Base-by-base conservation (phyloP, 345 rosid genomes). In the Corymbia maculata region DNA sequence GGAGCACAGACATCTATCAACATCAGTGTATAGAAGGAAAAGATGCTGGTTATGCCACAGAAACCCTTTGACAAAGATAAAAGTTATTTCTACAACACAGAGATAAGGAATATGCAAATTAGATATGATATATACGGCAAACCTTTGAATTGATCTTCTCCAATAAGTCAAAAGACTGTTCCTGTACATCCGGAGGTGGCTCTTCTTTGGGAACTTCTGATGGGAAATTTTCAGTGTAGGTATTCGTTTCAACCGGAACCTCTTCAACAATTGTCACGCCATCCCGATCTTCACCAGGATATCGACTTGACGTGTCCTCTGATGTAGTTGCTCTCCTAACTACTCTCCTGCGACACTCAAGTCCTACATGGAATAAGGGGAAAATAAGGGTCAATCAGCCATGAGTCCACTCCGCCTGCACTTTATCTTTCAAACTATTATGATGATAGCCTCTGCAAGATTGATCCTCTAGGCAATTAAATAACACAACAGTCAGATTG, bases 141-240 rank as follows among this genome's bases (percentile, higher is more conserved):
- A 97, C 99, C 99, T 96, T 93, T 47, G 94, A 32, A 49, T 93
- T 92, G 75, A 95, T 87, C 51, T 91, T 92, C 59, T 94, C 93
- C 91, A 95, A 87, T 80, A 97, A 89, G 51, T 94, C 95, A 36
- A 88, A 59, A 30, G 87, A 53, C 89, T 90, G 92, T 32, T 85
- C 50, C 49, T 89, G 93, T 30, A 70, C 93, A 82, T 92, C 92
- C 22, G 64, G 88, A 59, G 92, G 88, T 30, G 91, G 88, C 57
- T 93, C 94, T 52, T 88, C 90, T 86, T 79, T 89, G 80, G 91
- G 30, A 19, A 52, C 91, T 86, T 89, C 93, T 16, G 87, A 42
- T 11, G 90, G 59, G 44, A 19, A 87, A 75, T 36, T 88, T 30
- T 91, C 94, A 89, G 30, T 88, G 84, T 86, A 89, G 17, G 86